Percentiles rank a stretch among this genome's conserved stretches.
Conservation (phyloP, 2,329 filamentous ascomycete species). For the Pestalotiopsis fici region DNA sequence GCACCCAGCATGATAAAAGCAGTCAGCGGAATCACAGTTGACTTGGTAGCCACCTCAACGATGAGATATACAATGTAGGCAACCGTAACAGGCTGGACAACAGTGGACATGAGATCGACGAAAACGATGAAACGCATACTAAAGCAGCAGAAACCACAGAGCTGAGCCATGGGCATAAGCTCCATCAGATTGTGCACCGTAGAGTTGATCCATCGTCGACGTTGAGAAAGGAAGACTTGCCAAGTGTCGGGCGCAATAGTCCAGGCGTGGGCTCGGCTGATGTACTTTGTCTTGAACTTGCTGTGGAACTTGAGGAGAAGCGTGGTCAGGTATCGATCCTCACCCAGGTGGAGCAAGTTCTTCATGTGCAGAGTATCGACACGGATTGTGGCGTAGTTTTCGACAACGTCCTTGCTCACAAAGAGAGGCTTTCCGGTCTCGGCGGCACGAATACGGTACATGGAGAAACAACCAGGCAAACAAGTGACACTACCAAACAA, state of each 20-base stretch:
- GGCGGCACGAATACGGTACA: conserved; percentile 95
- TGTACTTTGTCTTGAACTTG: conserved; percentile 98
- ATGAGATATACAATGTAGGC: conserved; percentile 91
- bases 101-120: conserved; percentile 85
- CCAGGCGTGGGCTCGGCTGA: conserved; percentile 89
- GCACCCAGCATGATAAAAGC: conserved; percentile 88
- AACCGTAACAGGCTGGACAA: conserved; percentile 89
- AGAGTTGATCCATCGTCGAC: conserved; percentile 99
- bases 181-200: conserved; percentile 98
- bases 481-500: conserved; percentile 97
- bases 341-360: conserved; percentile 93
- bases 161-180: conserved; percentile 87
- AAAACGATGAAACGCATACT: conserved; percentile 99
- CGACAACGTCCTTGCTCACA: conserved; percentile 88
- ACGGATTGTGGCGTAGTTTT: conserved; percentile 86
- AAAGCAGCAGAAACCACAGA: conserved; percentile 99
- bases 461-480: conserved; percentile 97
- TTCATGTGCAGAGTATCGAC: conserved; percentile 99
- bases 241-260: conserved; percentile 96
- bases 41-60: conserved; percentile 65
- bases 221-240: conserved; percentile 93
- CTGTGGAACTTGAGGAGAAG: conserved; percentile 88
- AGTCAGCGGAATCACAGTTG: conserved; percentile 73
- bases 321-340: conserved; percentile 96
- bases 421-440: conserved; percentile 96